phyloP scores from a whole-genome alignment of 495 filamentous ascomycete species.

The Xylona heveae region DNA sequence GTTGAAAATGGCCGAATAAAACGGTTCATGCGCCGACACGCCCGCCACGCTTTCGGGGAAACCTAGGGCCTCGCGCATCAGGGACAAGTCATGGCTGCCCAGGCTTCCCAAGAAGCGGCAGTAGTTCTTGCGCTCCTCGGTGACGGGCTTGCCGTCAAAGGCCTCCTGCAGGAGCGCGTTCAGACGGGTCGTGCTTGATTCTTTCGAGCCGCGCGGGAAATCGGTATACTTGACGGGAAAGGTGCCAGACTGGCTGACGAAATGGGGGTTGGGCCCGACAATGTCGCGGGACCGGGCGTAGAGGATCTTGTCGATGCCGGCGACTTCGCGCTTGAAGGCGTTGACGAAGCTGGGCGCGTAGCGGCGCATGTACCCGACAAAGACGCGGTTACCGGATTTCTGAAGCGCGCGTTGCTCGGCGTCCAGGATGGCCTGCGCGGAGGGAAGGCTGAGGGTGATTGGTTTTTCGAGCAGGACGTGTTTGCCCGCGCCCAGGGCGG shows the following conservation, averaged over 20 bases:
- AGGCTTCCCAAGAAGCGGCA: slow-evolving; percentile 24
- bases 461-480: slow-evolving; percentile 34
- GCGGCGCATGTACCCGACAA: slow-evolving; percentile 32
- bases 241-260: slow-evolving; percentile 27
- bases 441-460: slow-evolving; percentile 21
- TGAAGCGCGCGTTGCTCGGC: slow-evolving; percentile 18
- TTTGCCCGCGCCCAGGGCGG: slow-evolving; percentile 27
- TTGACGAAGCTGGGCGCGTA: slow-evolving; percentile 28
- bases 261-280: slow-evolving; percentile 23
- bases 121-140: slow-evolving; percentile 12
- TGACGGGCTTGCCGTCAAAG: slow-evolving; percentile 9
- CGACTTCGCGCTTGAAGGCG: slow-evolving; percentile 26
- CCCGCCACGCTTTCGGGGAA: slow-evolving; percentile 21
- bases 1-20: slow-evolving; percentile 26
- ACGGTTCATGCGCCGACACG: slow-evolving; percentile 21
- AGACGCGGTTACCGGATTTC: slow-evolving; percentile 18
- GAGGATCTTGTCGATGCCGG: slow-evolving; percentile 20
- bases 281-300: slow-evolving; percentile 34
- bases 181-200: slow-evolving; percentile 9
- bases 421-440: slow-evolving; percentile 19
- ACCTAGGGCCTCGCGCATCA: slow-evolving; percentile 34
- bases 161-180: slow-evolving; percentile 6
- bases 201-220: slow-evolving; percentile 8
- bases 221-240: slow-evolving; percentile 19
- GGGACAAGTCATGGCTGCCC: slow-evolving; percentile 31